A percentile compares a stretch with the other conserved stretches of the same genome.
These are phyloP conservation scores for Irpex sp. DNA, from an alignment of 1,284 basidiomycete species.

Conservation along the genomic window DNA sequence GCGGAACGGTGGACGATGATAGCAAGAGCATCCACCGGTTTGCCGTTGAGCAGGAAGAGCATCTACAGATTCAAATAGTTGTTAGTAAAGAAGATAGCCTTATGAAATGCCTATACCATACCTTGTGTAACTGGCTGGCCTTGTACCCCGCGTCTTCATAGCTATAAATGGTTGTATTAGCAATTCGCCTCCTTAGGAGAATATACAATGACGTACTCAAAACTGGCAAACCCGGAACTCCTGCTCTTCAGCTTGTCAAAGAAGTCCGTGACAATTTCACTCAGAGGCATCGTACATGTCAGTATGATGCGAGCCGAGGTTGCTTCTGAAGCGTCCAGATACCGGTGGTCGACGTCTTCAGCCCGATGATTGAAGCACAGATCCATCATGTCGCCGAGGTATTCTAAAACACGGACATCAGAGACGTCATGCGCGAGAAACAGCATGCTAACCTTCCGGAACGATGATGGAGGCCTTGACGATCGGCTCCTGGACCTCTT, in stretches of 20 bases:
- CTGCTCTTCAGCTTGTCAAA: conserved; percentile 89
- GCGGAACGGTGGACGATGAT: conserved; percentile 80
- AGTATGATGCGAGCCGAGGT: conserved; percentile 69
- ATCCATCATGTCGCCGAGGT: conserved; percentile 91
- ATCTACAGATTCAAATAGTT: conserved; percentile 45
- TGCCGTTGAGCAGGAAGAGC: conserved; percentile 83
- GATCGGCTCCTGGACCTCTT: conserved; percentile 83
- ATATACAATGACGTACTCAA: conserved; percentile 61
- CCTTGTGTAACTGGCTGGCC: conserved; percentile 78
- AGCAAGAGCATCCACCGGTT: conserved; percentile 89
- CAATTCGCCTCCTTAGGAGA: not conserved
- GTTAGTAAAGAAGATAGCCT: not conserved
- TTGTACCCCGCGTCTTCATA: conserved; percentile 92
- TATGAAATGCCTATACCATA: conserved; percentile 24
- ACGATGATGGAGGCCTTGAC: conserved; percentile 90
- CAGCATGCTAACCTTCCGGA: conserved; percentile 66
- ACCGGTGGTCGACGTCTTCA: conserved; percentile 74
- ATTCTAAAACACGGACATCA: conserved; percentile 42
- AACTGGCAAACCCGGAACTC: conserved; percentile 90
- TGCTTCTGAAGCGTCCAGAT: conserved; percentile 57
- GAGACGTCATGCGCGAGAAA: not conserved
- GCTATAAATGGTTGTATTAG: conserved; percentile 34
- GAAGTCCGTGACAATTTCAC: conserved; percentile 91
- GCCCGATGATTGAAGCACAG: conserved; percentile 80
- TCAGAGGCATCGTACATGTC: conserved; percentile 80